Conservation (phyloP, 192 early-diverging fungal genomes). For the Dissophora globulifera region DNA sequence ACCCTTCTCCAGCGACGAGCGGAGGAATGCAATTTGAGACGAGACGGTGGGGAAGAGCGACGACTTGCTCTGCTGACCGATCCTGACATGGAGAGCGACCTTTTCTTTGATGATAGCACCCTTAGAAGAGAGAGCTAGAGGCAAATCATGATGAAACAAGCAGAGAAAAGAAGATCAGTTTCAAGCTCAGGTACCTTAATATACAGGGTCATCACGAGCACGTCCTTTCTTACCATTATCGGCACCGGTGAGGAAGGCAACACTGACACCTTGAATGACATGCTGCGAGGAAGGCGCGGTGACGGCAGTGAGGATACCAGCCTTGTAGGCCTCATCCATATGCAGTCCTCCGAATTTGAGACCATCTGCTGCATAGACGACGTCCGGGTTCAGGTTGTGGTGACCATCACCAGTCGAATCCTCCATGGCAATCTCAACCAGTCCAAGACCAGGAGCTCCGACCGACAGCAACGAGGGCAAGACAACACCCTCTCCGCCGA, state of each 20-base stretch:
- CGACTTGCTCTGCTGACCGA: slow-evolving; percentile 62
- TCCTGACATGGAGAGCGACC: slow-evolving; percentile 68
- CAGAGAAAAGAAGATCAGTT: no score
- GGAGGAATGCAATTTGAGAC: slow-evolving; percentile 61
- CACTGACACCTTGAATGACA: slow-evolving; percentile 69
- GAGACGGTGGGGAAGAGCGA: slow-evolving; percentile 60
- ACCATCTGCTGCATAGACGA: slow-evolving; percentile 70
- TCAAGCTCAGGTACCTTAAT: no score
- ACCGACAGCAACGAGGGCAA: slow-evolving; percentile 58
- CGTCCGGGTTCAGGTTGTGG: slow-evolving; percentile 32
- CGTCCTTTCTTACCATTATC: slow-evolving; percentile 52
- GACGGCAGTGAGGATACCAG: slow-evolving; percentile 70
- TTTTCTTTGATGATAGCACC: slow-evolving; percentile 57
- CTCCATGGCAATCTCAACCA: slow-evolving; percentile 75
- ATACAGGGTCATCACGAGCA: neutral
- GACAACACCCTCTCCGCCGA: slow-evolving; percentile 51
- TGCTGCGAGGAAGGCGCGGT: slow-evolving; percentile 63
- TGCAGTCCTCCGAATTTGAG: slow-evolving; percentile 67
- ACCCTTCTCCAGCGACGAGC: slow-evolving; percentile 53
- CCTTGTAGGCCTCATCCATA: slow-evolving; percentile 66
- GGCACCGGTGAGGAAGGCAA: slow-evolving; percentile 74
- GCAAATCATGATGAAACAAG: no score
- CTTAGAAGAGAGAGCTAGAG: slow-evolving; percentile 19
- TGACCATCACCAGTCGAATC: slow-evolving; percentile 68
- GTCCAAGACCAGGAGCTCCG: slow-evolving; percentile 67